Evolutionary conservation across 495 filamentous ascomycete genomes (phyloP).

Genomic region (Podospora pseudopauciseta): DNA sequence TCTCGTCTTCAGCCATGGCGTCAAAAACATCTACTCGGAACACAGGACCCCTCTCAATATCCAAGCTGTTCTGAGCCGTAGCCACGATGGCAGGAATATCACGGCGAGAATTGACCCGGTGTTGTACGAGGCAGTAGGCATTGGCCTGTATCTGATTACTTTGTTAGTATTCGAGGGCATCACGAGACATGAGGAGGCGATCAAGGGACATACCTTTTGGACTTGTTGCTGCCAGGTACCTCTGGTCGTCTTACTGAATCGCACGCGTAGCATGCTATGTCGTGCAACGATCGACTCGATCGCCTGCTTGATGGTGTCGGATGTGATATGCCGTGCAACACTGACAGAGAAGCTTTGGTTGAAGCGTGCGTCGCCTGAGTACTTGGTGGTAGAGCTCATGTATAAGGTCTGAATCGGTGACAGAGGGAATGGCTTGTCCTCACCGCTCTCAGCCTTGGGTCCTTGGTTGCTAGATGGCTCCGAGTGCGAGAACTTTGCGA

Average conservation of each 20-base stretch:
- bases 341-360: constrained; percentile 58
- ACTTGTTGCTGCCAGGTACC: constrained; percentile 28
- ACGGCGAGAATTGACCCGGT: constrained; percentile 16
- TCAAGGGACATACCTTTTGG: constrained; percentile 13
- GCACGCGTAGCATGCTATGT: constrained; percentile 60
- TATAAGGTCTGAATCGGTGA: constrained; percentile 60
- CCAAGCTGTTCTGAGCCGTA: constrained; percentile 20
- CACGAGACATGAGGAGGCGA: constrained; percentile 1
- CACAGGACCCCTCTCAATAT: constrained; percentile 38
- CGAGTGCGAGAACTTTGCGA: constrained; percentile 16
- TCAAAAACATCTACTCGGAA: constrained; percentile 43
- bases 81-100: constrained; percentile 15
- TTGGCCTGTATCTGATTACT: constrained; percentile 15
- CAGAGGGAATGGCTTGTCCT: constrained; percentile 51
- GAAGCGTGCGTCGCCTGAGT: constrained; percentile 51
- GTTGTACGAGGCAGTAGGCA: constrained; percentile 21
- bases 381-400: constrained; percentile 46
- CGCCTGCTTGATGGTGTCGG: constrained; percentile 37
- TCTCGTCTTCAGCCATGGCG: constrained; percentile 30
- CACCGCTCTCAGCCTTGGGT: constrained; percentile 26
- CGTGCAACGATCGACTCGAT: constrained; percentile 48
- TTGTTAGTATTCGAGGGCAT: not conserved
- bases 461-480: not conserved
- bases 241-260: constrained; percentile 36
- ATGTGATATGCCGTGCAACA: constrained; percentile 38